Evolutionary conservation across 352 stramenopile species (phyloP), one percentile per base, ranked within the genome.

Genomic region (Phytopythium kandeliae): DNA sequence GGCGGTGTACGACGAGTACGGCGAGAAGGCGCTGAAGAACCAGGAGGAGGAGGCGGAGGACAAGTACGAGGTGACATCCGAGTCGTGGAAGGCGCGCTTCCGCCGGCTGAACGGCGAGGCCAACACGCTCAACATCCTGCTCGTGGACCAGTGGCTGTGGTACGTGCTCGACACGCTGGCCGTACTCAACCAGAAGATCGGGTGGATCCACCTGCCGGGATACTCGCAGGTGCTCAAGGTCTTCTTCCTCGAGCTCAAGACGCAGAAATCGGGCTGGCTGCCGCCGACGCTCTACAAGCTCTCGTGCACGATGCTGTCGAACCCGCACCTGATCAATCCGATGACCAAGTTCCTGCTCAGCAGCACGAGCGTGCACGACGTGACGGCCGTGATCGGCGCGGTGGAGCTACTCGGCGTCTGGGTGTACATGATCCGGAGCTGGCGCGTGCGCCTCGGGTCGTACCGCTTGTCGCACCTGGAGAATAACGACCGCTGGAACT

Each of bases 381-480:
- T 94, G 2, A 90, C 85, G 0, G 85, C 80, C 8, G 85, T 95
- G 8, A 95, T 93, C 31, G 85, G 83, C 44, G 80, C 83, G 0
- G 81, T 95, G 4, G 85, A 95, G 53, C 71, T 95, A 21, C 71
- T 95, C 12, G 85, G 85, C 12, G 85, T 95, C 9, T 95, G 85
- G 85, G 92, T 95, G 83, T 94, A 95, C 54, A 94, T 95, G 83
- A 95, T 95, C 57, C 77, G 85, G 77, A 93, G 80, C 62, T 95
- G 85, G 85, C 85, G 85, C 35, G 83, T 95, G 41, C 80, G 85
- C 10, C 52, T 95, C 25, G 75, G 82, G 38, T 95, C 85, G 19
- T 95, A 95, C 51, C 81, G 85, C 3, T 54, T 95, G 12, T 94
- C 85, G 6, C 85, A 95, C 51, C 50, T 95, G 24, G 85, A 95